Base-by-base conservation (phyloP, 257 asterid species). In the Solanum paucissectum region DNA sequence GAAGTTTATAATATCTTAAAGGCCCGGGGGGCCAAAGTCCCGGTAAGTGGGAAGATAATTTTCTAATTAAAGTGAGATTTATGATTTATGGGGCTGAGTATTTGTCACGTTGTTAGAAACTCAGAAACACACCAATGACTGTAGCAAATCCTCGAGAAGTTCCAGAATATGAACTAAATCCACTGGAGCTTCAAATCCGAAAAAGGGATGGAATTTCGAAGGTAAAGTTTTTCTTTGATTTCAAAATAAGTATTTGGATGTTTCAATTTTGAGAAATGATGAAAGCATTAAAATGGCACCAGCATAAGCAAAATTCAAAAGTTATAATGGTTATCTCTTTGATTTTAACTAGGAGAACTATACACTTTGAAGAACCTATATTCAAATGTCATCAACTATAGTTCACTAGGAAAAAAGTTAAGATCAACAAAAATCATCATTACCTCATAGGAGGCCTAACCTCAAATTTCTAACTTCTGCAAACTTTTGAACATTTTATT, bases 121-220 rank as follows among this genome's bases (percentile, higher is more conserved):
- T 93, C 92, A 97, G 97, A 91, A 97, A 93, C 92, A 96, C 99
- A 3, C 99, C 99, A 86, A 96, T 97, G 99, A 44, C 97, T 38
- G 99, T 96, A 55, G 91, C 98, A 86, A 95, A 96, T 92, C 99
- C 99, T 79, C 98, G 98, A 81, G 98, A 97, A 90, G 98, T 97
- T 90, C 99, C 99, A 21, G 99, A 97, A 91, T 97, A 97, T 87
- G 99, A 97, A 90, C 96, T 97, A 89, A 96, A 94, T 92, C 99
- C 99, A 49, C 75, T 91, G 90, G 98, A 95, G 89, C 95, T 97
- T 91, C 98, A 97, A 91, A 94, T 96, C 85, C 96, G 99, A 46
- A 93, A 93, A 90, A 89, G 96, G 85, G 99, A 97, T 92, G 98
- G 99, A 87, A 95, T 97, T 88, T 92, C 95, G 37, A 96, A 97